phyloP scores from a whole-genome alignment of 2,329 filamentous ascomycete genomes.

The Elsinoe fawcettii region DNA sequence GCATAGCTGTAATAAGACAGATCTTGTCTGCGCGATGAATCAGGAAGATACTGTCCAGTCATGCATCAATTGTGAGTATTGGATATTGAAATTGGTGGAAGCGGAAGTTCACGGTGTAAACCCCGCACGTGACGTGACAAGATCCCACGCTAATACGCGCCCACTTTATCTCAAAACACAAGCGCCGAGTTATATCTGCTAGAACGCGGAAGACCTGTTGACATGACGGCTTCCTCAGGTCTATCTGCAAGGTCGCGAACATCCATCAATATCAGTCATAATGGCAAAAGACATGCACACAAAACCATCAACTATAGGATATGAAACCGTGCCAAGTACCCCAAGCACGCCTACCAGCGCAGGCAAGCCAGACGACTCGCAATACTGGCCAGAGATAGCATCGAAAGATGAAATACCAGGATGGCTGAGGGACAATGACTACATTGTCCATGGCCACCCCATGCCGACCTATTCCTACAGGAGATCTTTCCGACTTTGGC shows the following conservation, averaged over 20 bases:
- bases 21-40: no score
- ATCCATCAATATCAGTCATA: neutral
- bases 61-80: no score
- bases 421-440: constrained; percentile 26
- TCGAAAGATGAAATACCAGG: constrained; percentile 23
- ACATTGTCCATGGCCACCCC: constrained; percentile 23
- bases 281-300: neutral
- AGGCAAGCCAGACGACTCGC: constrained; percentile 2
- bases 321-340: neutral
- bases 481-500: constrained; percentile 18
- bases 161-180: neutral
- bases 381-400: constrained; percentile 22
- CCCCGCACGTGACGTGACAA: neutral
- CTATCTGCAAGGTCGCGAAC: neutral
- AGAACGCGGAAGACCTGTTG: neutral
- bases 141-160: neutral
- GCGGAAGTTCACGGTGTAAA: neutral
- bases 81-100: no score
- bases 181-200: neutral
- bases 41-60: no score
- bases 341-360: neutral
- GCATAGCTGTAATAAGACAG: no score
- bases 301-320: neutral
- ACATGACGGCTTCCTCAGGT: neutral
- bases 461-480: constrained; percentile 25